A percentile compares a stretch with the other conserved stretches of the same genome.
These are phyloP conservation scores for Pleurotus giganteus DNA, from an alignment of 768 basidiomycete species.

Conservation along the genomic window DNA sequence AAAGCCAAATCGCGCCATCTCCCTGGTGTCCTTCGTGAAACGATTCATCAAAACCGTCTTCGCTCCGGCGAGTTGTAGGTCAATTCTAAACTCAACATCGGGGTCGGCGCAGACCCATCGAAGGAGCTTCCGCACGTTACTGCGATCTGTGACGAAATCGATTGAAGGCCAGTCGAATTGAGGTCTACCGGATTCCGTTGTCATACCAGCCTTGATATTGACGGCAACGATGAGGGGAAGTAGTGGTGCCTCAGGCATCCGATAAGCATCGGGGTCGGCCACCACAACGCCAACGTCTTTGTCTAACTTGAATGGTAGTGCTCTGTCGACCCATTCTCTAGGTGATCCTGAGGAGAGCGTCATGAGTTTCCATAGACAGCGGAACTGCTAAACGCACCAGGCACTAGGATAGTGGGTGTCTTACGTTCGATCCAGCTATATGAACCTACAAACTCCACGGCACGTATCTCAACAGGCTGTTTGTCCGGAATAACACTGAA, in stretches of 20 bases:
- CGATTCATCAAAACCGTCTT: slow-evolving; percentile 62
- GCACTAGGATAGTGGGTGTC: slow-evolving; percentile 49
- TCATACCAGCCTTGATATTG: slow-evolving; percentile 29
- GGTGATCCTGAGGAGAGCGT: slow-evolving; percentile 47
- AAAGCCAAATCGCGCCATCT: slow-evolving; percentile 38
- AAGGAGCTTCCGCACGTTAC: slow-evolving; percentile 61
- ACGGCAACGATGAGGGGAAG: slow-evolving; percentile 63
- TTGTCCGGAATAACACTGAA: too few species aligned
- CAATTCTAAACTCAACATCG: slow-evolving; percentile 60
- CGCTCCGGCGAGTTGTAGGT: slow-evolving; percentile 57
- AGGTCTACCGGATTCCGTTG: slow-evolving; percentile 26
- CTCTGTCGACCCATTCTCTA: slow-evolving; percentile 49
- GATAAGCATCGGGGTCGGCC: slow-evolving; percentile 57
- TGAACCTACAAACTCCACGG: slow-evolving; percentile 42
- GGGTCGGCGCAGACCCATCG: slow-evolving; percentile 44
- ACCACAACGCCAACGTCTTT: slow-evolving; percentile 49
- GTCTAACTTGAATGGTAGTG: slow-evolving; percentile 50
- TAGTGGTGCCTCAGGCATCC: slow-evolving; percentile 30
- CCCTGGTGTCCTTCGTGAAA: slow-evolving; percentile 44
- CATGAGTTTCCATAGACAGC: too few species aligned
- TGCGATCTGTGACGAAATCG: slow-evolving; percentile 61
- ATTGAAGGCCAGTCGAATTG: slow-evolving; percentile 41
- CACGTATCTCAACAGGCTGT: too few species aligned
- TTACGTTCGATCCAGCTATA: slow-evolving; percentile 50
- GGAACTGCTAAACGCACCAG: slow-evolving; percentile 23